Conservation (phyloP, 2,329 filamentous ascomycete species). For the Hirsutella minnesotensis region DNA sequence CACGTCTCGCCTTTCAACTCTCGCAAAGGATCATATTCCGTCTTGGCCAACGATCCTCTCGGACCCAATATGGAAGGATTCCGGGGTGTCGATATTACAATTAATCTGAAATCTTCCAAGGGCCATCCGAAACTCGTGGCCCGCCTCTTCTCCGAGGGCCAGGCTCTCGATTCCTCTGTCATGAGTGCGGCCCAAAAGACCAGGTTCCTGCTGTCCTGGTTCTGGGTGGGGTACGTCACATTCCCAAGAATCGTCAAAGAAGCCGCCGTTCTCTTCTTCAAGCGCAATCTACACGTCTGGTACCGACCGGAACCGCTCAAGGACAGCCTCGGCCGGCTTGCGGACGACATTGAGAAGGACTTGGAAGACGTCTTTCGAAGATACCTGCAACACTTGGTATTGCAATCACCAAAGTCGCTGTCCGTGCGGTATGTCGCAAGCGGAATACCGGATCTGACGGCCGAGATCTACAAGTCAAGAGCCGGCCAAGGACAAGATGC, state of each 20-base stretch:
- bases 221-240: constrained; percentile 55
- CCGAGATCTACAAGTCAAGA: constrained; percentile 26
- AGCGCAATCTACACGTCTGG: constrained; percentile 48
- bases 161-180: constrained; percentile 34
- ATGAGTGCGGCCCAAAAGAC: constrained; percentile 31
- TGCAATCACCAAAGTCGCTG: constrained; percentile 29
- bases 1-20: constrained; percentile 69
- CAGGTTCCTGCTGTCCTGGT: constrained; percentile 44
- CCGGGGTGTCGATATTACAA: constrained; percentile 42
- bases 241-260: constrained; percentile 54
- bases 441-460: constrained; percentile 26
- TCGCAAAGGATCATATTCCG: constrained; percentile 40
- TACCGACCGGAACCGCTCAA: constrained; percentile 50
- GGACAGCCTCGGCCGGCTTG: constrained; percentile 40
- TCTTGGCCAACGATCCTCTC: constrained; percentile 35
- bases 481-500: constrained; percentile 6
- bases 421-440: constrained; percentile 41
- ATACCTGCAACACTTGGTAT: constrained; percentile 38
- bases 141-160: constrained; percentile 40
- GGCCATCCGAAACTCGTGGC: constrained; percentile 49
- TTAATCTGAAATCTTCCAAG: constrained; percentile 50
- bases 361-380: constrained; percentile 35
- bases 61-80: constrained; percentile 22
- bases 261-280: constrained; percentile 45
- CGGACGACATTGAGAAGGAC: constrained; percentile 34